Percentiles rank a stretch among this genome's conserved stretches.
Conservation (phyloP, 805 yeast genomes). For the Komagataella mondaviorum region DNA sequence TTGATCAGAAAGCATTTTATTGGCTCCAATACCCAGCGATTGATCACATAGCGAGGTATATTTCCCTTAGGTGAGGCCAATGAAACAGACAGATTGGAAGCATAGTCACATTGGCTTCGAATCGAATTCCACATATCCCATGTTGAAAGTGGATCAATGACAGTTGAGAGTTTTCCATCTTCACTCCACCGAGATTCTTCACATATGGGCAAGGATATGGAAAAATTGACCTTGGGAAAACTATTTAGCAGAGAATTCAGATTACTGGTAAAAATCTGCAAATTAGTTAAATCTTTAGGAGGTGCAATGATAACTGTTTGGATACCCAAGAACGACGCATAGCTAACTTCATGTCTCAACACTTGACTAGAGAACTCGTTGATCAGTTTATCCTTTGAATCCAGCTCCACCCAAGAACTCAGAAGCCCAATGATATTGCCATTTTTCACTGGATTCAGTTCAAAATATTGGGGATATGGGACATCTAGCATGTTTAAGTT, state of each 20-base stretch:
- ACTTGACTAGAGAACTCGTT: constrained; percentile 46
- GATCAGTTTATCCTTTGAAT: constrained; percentile 31
- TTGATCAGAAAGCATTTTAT: constrained; percentile 43
- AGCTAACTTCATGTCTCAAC: constrained; percentile 40
- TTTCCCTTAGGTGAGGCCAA: constrained; percentile 56
- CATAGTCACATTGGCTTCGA: constrained; percentile 39
- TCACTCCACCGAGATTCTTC: constrained; percentile 21
- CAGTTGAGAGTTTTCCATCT: background rate
- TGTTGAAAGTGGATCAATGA: constrained; percentile 35
- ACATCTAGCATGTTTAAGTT: constrained; percentile 16
- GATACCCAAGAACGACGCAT: constrained; percentile 47
- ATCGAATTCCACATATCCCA: constrained; percentile 72
- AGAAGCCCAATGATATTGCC: constrained; percentile 37
- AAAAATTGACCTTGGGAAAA: constrained; percentile 22
- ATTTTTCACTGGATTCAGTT: constrained; percentile 29
- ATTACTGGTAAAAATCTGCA: constrained; percentile 36
- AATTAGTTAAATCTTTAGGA: constrained; percentile 40
- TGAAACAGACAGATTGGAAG: constrained; percentile 50
- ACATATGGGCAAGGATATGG: constrained; percentile 34
- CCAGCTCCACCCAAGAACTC: constrained; percentile 62
- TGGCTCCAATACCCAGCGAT: constrained; percentile 62
- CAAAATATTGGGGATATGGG: constrained; percentile 25
- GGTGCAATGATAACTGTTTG: constrained; percentile 46
- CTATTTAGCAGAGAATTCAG: constrained; percentile 11
- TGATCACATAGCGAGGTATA: constrained; percentile 33